These are phyloP conservation scores for Prosopis cineraria DNA, from an alignment of 306 rosid genomes.

Conservation along the genomic window DNA sequence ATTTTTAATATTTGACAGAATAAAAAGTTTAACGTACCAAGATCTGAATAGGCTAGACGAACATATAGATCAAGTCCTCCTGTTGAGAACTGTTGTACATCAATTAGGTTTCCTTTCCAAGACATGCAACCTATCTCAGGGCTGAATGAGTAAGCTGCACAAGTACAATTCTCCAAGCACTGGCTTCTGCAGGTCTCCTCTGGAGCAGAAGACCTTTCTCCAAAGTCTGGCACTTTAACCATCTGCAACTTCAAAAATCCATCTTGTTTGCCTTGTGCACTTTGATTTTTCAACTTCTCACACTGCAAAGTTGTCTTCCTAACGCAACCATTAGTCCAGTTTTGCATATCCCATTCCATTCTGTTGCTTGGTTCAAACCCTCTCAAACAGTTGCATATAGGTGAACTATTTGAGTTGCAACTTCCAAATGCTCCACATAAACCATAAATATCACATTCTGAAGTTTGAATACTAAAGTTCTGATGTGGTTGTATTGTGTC, in stretches of 20 bases:
- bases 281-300: conserved; percentile 13
- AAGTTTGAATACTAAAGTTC: not conserved
- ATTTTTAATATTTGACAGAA: not conserved
- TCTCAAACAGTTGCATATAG: conserved; percentile 51
- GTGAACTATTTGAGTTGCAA: not conserved
- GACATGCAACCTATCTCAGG: conserved; percentile 34
- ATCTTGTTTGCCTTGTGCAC: conserved; percentile 28
- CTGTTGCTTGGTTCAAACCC: conserved; percentile 44
- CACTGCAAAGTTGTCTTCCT: conserved; percentile 37
- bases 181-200: conserved; percentile 9
- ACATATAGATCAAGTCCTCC: conserved; percentile 36
- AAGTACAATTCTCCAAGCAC: conserved; percentile 39
- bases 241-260: conserved; percentile 35
- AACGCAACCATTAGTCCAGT: conserved; percentile 39
- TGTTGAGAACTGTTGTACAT: conserved; percentile 13
- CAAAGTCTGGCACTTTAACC: conserved; percentile 48
- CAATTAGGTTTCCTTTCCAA: conserved; percentile 29
- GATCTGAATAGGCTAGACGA: conserved; percentile 31
- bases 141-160: conserved; percentile 27
- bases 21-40: conserved; percentile 17
- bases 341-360: conserved; percentile 33
- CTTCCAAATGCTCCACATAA: conserved; percentile 36
- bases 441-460: conserved; percentile 30
- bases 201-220: not conserved
- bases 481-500: not conserved